A percentile compares a stretch with the other conserved stretches of the same genome.
Conservation (phyloP, 768 basidiomycete genomes). For the Galerina sulciceps region DNA sequence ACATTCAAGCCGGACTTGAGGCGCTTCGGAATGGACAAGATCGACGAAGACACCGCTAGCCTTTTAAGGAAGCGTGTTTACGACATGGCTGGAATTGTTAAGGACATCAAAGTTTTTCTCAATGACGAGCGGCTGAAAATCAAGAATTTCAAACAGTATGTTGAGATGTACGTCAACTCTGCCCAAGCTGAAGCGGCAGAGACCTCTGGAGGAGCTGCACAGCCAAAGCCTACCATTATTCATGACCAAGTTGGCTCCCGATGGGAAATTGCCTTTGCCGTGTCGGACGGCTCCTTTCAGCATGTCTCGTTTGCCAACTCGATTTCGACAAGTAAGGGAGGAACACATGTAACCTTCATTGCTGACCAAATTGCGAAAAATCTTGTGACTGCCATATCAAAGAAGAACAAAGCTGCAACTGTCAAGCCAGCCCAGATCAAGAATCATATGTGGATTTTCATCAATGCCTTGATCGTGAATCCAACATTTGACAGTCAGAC, state of each 20-base stretch:
- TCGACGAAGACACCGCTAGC: conserved; percentile 90
- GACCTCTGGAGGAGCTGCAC: conserved; percentile 77
- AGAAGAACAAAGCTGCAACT: conserved; percentile 97
- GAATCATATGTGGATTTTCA: conserved; percentile 98
- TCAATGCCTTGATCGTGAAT: conserved; percentile 95
- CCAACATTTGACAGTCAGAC: conserved; percentile 99
- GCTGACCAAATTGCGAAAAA: conserved; percentile 90
- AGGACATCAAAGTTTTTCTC: conserved; percentile 90
- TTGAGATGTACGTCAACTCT: conserved; percentile 89
- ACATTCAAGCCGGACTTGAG: conserved; percentile 92
- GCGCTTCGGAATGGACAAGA: conserved; percentile 89
- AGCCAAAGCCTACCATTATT: conserved; percentile 75
- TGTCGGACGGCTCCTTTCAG: conserved; percentile 90
- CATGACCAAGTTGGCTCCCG: conserved; percentile 81
- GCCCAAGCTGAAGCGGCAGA: conserved; percentile 72
- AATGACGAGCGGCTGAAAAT: conserved; percentile 92
- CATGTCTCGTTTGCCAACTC: conserved; percentile 98
- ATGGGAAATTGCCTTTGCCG: conserved; percentile 95
- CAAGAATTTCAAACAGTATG: conserved; percentile 96
- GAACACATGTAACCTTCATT: conserved; percentile 86
- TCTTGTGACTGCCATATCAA: conserved; percentile 79
- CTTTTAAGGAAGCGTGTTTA: conserved; percentile 93
- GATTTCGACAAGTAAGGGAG: conserved; percentile 95
- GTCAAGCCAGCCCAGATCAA: conserved; percentile 94
- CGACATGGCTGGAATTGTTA: conserved; percentile 96